phyloP scores from a whole-genome alignment of 2,329 filamentous ascomycete genomes.

The Ceratocystis lukuohia region DNA sequence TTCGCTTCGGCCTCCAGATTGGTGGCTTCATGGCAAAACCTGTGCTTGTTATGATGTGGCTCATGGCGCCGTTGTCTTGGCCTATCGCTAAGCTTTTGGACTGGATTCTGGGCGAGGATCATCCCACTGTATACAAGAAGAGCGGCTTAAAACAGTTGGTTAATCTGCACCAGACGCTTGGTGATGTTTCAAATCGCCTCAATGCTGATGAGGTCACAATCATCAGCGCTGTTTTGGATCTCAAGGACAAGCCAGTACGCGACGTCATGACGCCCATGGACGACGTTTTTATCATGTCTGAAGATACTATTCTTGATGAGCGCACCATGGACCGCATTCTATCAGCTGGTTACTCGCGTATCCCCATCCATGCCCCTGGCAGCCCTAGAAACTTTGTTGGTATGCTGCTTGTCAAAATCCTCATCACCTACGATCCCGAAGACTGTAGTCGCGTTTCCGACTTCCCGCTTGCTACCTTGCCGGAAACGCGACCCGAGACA shows the following conservation, averaged over 20 bases:
- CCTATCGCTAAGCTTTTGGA: slow-evolving; percentile 93
- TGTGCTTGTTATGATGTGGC: slow-evolving; percentile 80
- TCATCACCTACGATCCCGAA: slow-evolving; percentile 97
- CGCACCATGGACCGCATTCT: slow-evolving; percentile 88
- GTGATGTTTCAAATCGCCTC: slow-evolving; percentile 71
- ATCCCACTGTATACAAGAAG: slow-evolving; percentile 96
- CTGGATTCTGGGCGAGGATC: slow-evolving; percentile 81
- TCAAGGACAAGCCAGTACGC: slow-evolving; percentile 91
- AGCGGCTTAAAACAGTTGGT: slow-evolving; percentile 92
- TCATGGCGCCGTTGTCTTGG: slow-evolving; percentile 81
- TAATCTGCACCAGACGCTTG: slow-evolving; percentile 82
- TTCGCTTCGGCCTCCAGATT: slow-evolving; percentile 88
- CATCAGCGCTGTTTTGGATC: slow-evolving; percentile 87
- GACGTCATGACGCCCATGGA: slow-evolving; percentile 98
- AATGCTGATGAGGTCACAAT: slow-evolving; percentile 98
- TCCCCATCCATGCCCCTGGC: slow-evolving; percentile 81
- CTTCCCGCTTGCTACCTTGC: slow-evolving; percentile 83
- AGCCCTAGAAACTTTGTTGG: slow-evolving; percentile 83
- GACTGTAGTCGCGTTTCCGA: slow-evolving; percentile 77
- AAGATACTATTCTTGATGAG: slow-evolving; percentile 85
- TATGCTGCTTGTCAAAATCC: slow-evolving; percentile 95
- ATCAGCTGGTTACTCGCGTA: slow-evolving; percentile 86
- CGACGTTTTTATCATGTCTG: slow-evolving; percentile 93
- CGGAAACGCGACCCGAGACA: slow-evolving; percentile 87
- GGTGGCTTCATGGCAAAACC: slow-evolving; percentile 86